These are phyloP conservation scores for Coleophoma eucalyptorum DNA, from an alignment of 2,329 filamentous ascomycete species.

Conservation along the genomic window DNA sequence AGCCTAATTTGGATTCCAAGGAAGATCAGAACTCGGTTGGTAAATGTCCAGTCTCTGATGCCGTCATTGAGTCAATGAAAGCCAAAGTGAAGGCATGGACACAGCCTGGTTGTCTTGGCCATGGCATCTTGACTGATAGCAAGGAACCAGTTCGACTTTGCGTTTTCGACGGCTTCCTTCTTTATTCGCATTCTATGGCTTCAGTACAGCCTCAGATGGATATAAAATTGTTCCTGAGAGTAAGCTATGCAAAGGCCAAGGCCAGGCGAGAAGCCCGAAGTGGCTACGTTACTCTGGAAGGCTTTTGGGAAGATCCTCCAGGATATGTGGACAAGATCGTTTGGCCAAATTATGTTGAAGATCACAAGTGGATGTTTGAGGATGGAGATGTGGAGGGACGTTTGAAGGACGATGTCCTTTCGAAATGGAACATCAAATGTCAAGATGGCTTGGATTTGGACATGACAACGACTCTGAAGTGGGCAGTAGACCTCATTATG, in stretches of 20 bases:
- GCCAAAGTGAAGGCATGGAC: slow-evolving; percentile 44
- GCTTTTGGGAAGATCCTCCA: slow-evolving; percentile 93
- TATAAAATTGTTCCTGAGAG: slow-evolving; percentile 73
- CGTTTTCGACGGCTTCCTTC: slow-evolving; percentile 83
- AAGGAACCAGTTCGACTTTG: slow-evolving; percentile 43
- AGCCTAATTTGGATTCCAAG: slow-evolving; percentile 49
- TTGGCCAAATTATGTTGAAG: slow-evolving; percentile 87
- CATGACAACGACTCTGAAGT: slow-evolving; percentile 60
- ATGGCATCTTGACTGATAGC: slow-evolving; percentile 27
- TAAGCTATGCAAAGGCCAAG: slow-evolving; percentile 61
- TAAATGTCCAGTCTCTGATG: slow-evolving; percentile 44
- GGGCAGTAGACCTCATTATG: slow-evolving; percentile 65
- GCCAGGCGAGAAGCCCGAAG: slow-evolving; percentile 62
- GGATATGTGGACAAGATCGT: slow-evolving; percentile 93
- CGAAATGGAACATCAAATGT: slow-evolving; percentile 41
- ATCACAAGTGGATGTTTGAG: slow-evolving; percentile 79
- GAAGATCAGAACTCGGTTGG: slow-evolving; percentile 63
- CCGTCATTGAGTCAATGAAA: slow-evolving; percentile 42
- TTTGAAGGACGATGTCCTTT: slow-evolving; percentile 42
- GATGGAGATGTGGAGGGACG: slow-evolving; percentile 58
- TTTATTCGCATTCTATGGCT: slow-evolving; percentile 60
- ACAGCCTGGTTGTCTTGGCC: slow-evolving; percentile 38
- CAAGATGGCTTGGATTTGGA: slow-evolving; percentile 48
- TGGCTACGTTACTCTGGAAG: slow-evolving; percentile 79
- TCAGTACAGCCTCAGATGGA: slow-evolving; percentile 59